These are phyloP conservation scores for Centella asiatica DNA, from an alignment of 129 eudicot species.

Conservation along the genomic window DNA sequence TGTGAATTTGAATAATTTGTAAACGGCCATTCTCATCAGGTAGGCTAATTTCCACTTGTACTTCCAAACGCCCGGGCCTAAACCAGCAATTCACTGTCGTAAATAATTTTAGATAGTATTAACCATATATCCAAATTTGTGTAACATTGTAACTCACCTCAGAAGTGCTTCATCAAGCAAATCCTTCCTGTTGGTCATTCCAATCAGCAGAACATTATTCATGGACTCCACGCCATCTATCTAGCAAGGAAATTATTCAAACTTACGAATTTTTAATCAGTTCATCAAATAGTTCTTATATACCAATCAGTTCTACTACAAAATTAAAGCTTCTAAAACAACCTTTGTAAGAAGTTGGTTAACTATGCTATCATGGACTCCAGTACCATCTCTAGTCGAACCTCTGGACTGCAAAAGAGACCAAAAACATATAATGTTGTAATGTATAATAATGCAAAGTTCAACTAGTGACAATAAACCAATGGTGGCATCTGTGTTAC, in stretches of 20 bases:
- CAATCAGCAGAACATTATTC: slow-evolving; percentile 93
- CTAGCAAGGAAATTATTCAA: slow-evolving; percentile 27
- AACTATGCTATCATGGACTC: slow-evolving; percentile 97
- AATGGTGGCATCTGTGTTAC: too few species aligned
- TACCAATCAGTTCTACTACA: neutral
- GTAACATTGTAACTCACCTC: slow-evolving; percentile 37
- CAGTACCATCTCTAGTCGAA: slow-evolving; percentile 98
- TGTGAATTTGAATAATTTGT: slow-evolving; percentile 92
- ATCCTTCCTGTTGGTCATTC: slow-evolving; percentile 99
- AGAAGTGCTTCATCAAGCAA: slow-evolving; percentile 96
- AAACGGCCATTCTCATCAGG: slow-evolving; percentile 95
- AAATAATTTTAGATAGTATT: too few species aligned
- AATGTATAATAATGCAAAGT: neutral
- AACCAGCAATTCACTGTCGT: too few species aligned
- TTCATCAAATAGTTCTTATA: neutral
- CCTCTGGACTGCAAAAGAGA: slow-evolving; percentile 84
- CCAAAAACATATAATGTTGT: neutral
- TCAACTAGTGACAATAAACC: neutral
- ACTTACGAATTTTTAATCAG: neutral
- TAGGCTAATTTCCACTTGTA: slow-evolving; percentile 96
- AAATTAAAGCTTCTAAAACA: slow-evolving; percentile 20
- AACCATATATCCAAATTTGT: neutral
- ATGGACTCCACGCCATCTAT: slow-evolving; percentile 98
- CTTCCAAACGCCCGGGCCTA: slow-evolving; percentile 98
- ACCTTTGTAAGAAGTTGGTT: slow-evolving; percentile 99